Base-by-base conservation (phyloP, 176 grass and related monocot genomes). In the Pontederia crassipes region DNA sequence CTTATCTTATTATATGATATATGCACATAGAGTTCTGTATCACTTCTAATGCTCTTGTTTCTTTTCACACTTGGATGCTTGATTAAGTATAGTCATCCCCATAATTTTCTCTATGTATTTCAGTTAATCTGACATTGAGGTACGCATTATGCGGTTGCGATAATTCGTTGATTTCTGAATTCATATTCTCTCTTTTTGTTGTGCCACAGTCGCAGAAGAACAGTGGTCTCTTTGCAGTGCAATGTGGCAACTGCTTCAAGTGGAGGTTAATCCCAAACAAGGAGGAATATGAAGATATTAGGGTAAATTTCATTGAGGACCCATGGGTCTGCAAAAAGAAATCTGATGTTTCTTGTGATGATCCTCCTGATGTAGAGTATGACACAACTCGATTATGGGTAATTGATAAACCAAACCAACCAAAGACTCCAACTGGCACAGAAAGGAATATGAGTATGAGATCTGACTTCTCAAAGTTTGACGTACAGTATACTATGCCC, bases 321-420 rank as follows among this genome's bases (percentile, higher is more conserved):
- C 93, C 93, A 52, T 97, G 93, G 93, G 57, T 75, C 71, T 97
- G 93, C 64, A 54, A 66, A 18, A 91, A 59, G 72, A 78, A 70
- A 20, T 69, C 70, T 9, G 77, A 77, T 54, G 62, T 72, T 75
- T 87, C 80, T 3, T 95, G 91, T 70, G 78, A 77, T 45, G 64
- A 85, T 24, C 76, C 74, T 54, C 81, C 72, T 35, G 81, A 97
- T 59, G 77, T 97, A 64, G 75, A 97, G 61, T 85, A 88, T 52
- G 87, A 97, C 20, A 74, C 24, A 12, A 85, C 61, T 71, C 67
- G 76, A 32, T 66, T 97, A 50, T 97, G 87, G 87, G 87, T 88
- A 64, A 70, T 88, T 4, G 93, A 97, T 69, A 97, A 73, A 47
- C 92, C 84, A 56, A 83, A 91, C 65, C 55, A 91, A 71, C 92